Evolutionary conservation across 2,329 filamentous ascomycete genomes (phyloP), one percentile per base, ranked within the genome.

Genomic region (Botrytis aclada): DNA sequence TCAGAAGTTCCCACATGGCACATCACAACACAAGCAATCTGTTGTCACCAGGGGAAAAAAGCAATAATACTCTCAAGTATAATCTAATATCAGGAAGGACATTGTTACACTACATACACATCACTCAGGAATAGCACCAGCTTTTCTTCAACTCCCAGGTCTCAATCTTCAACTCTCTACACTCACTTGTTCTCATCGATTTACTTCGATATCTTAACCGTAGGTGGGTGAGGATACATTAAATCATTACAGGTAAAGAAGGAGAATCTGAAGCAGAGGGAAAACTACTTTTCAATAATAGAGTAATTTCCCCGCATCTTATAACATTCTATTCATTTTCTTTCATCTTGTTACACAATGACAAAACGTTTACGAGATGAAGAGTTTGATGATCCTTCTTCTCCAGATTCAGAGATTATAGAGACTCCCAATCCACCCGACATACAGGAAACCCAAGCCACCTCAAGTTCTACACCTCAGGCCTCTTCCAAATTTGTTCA

Each of bases 291-390:
- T 56, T 62, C 54, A 69, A 69, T 43, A 72, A 73, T 64, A 76
- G 74, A 78, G 77, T 83, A 83, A 81, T 79, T 80, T 79, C 74
- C 81, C 82, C 80, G 78, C 77, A 75, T 78, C 76, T 67, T n/a
- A 45, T 51, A 14, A 71, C 41, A 39, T 20, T 67, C 63, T 60
- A 47, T 25, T 61, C 34, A n/a, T 60, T 47, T 41, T 41, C 29
- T 61, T 58, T 58, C 56, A 74, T 77, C 75, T 72, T 64, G 69
- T 76, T 75, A 74, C 56, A 79, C 77, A 72, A 91, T 90, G 89
- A 84, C 84, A 77, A 91, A 91, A 82, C 89, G 89, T 81, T 84
- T 85, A 82, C 84, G 87, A 81, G 83, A 84, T 81, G 84, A 84
- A 81, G 84, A 84, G 76, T 61, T 69, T 69, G 86, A 86, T 73